Conservation (phyloP, 768 basidiomycete genomes). For the Podaxis sp. region DNA sequence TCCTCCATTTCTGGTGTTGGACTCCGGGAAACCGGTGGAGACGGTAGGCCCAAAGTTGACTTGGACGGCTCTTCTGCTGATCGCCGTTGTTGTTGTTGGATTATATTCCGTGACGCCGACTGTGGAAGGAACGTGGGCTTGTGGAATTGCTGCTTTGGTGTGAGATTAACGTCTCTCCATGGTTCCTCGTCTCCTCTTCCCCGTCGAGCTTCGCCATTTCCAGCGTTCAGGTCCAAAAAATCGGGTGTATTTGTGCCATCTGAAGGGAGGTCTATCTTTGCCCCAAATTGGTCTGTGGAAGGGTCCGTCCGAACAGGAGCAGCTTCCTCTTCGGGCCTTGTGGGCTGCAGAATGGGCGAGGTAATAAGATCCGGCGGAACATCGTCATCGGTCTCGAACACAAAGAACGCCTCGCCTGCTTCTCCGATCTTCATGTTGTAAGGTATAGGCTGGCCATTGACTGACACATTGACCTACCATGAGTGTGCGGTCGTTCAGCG, state of each 20-base stretch:
- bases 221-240: constrained; percentile 78
- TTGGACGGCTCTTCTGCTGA: constrained; percentile 8
- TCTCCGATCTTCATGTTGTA: constrained; percentile 99
- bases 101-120: constrained; percentile 28
- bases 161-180: constrained; percentile 17
- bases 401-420: constrained; percentile 97
- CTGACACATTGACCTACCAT: constrained; percentile 75
- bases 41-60: constrained; percentile 19
- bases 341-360: constrained; percentile 79
- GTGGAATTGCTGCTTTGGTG: constrained; percentile 27
- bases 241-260: constrained; percentile 24
- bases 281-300: constrained; percentile 37
- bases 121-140: constrained; percentile 23
- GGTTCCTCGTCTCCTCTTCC: constrained; percentile 17
- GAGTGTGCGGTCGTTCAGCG: neutral
- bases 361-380: constrained; percentile 93
- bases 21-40: constrained; percentile 25
- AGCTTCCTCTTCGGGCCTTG: constrained; percentile 35
- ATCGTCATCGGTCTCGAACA: constrained; percentile 94
- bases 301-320: constrained; percentile 19
- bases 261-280: constrained; percentile 14
- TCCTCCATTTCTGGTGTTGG: constrained; percentile 29
- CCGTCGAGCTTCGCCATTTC: constrained; percentile 19
- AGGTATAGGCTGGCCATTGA: constrained; percentile 84
- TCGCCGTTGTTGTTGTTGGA: constrained; percentile 18